Percentiles rank a stretch among this genome's conserved stretches.
Conservation (phyloP, 2,329 filamentous ascomycete species). For the Ophiostoma fasciatum region DNA sequence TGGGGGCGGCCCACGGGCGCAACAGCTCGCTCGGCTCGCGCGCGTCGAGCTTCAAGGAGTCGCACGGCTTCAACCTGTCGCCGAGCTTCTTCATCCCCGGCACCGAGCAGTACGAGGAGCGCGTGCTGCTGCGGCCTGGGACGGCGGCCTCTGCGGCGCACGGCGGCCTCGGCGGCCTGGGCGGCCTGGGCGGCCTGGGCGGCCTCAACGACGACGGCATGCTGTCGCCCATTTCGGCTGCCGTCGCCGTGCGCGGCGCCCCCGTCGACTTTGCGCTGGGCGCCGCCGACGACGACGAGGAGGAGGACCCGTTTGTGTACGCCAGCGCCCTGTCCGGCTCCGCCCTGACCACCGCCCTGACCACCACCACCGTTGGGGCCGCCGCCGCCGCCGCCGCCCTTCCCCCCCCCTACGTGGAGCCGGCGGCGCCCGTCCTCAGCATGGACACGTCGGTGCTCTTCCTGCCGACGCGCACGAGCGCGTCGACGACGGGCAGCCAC, state of each 20-base stretch:
- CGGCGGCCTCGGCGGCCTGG: no score
- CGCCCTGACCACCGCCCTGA: no score
- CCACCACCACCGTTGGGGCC: no score
- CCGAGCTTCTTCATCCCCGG: slow-evolving; percentile 46
- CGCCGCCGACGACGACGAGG: slow-evolving; percentile 18
- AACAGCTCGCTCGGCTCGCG: slow-evolving; percentile 24
- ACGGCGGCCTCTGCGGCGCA: neutral
- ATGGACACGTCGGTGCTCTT: slow-evolving; percentile 20
- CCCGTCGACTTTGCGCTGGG: slow-evolving; percentile 10
- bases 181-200: no score
- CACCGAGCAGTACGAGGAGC: slow-evolving; percentile 32
- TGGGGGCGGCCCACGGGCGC: slow-evolving; percentile 19
- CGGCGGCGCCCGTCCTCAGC: slow-evolving; percentile 21
- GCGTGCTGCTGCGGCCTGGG: no score
- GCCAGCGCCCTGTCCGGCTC: no score
- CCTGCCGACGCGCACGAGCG: slow-evolving; percentile 32
- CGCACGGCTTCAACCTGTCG: slow-evolving; percentile 43
- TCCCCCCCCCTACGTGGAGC: slow-evolving; percentile 23
- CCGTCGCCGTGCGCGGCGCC: neutral
- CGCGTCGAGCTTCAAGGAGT: slow-evolving; percentile 41
- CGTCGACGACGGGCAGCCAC: slow-evolving; percentile 37
- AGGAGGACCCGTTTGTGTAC: no score
- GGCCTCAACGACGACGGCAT: slow-evolving; percentile 20
- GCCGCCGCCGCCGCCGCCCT: no score
- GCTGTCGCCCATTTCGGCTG: slow-evolving; percentile 15